These are phyloP conservation scores for Asclepias syriaca DNA, from an alignment of 257 asterid genomes.

Conservation along the genomic window DNA sequence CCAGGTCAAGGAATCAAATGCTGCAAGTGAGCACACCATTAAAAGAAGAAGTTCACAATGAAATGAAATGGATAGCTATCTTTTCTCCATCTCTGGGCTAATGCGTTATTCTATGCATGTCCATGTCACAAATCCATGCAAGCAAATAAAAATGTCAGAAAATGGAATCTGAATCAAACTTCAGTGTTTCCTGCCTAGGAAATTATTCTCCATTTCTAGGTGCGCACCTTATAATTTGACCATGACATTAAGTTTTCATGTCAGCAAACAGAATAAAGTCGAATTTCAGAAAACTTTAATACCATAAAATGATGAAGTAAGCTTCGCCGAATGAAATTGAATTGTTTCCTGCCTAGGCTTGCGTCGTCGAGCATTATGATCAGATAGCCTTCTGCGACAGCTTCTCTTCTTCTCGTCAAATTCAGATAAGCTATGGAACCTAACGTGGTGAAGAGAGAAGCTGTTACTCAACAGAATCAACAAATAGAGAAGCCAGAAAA, in stretches of 20 bases:
- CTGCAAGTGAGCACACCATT: background rate
- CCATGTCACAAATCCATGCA: background rate
- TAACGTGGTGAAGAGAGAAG: slow-evolving; percentile 22
- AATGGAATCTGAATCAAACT: slow-evolving; percentile 40
- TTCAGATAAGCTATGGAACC: slow-evolving; percentile 84
- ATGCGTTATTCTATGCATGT: background rate
- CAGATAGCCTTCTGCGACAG: slow-evolving; percentile 85
- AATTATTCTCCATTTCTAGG: background rate
- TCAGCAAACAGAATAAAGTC: background rate
- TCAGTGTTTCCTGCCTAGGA: slow-evolving; percentile 64
- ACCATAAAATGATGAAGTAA: slow-evolving; percentile 64
- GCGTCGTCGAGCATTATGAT: slow-evolving; percentile 93
- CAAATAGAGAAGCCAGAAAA: too few relatives aligned
- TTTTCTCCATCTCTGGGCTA: background rate
- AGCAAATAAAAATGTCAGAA: background rate
- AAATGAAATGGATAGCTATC: background rate
- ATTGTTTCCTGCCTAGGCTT: slow-evolving; percentile 73
- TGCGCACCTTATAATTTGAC: background rate
- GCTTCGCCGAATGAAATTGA: slow-evolving; percentile 52
- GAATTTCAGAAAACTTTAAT: slow-evolving; percentile 6
- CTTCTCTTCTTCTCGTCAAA: slow-evolving; percentile 94
- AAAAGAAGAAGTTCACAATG: background rate
- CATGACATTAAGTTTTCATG: background rate
- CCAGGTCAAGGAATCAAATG: background rate
- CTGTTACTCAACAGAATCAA: background rate